Conservation (phyloP, 345 rosid genomes). For the Odontarrhena argentea region DNA sequence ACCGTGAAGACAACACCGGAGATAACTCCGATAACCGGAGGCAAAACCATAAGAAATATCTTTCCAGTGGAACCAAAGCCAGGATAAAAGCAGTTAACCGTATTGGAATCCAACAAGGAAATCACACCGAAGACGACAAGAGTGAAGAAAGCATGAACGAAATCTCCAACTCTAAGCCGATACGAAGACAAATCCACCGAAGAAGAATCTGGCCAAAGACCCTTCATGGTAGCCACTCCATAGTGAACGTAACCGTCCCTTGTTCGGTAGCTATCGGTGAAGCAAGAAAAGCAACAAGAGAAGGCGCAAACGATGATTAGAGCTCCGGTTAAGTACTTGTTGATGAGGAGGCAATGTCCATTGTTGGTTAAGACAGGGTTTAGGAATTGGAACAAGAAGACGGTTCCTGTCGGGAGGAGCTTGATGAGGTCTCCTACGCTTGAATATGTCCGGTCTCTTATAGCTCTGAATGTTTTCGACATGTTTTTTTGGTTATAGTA, state of each 20-base stretch:
- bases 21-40: conserved; percentile 69
- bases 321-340: conserved; percentile 60
- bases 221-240: conserved; percentile 62
- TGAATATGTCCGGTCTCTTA: conserved; percentile 49
- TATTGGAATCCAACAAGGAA: conserved; percentile 62
- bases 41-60: conserved; percentile 62
- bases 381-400: conserved; percentile 77
- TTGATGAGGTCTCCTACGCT: conserved; percentile 73
- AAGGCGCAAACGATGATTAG: conserved; percentile 65
- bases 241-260: conserved; percentile 58
- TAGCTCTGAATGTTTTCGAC: conserved; percentile 45
- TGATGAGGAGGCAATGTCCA: conserved; percentile 59
- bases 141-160: conserved; percentile 65
- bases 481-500: conserved; percentile 25
- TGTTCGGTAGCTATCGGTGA: conserved; percentile 75
- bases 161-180: conserved; percentile 63
- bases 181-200: conserved; percentile 53
- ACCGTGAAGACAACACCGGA: conserved; percentile 57
- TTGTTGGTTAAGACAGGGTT: conserved; percentile 81
- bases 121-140: conserved; percentile 59
- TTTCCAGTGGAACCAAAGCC: conserved; percentile 55
- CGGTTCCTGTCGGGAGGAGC: conserved; percentile 91
- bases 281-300: conserved; percentile 70
- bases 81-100: conserved; percentile 65
- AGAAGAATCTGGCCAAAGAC: conserved; percentile 58